These are phyloP conservation scores for Metarhizium guizhouense DNA, from an alignment of 2,329 filamentous ascomycete species.

Conservation along the genomic window DNA sequence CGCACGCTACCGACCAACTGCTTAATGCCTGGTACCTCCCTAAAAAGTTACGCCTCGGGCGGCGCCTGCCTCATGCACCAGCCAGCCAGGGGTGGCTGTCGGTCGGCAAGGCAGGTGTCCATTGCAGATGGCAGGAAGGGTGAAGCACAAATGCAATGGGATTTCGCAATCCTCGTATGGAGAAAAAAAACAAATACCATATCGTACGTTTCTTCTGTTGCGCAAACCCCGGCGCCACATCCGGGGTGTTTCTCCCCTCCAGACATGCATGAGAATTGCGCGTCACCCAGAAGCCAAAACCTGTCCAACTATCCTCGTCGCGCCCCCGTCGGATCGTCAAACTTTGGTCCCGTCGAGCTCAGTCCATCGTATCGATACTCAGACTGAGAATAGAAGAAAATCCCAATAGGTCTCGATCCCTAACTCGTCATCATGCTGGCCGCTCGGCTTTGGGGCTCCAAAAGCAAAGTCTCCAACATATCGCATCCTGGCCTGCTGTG, in stretches of 20 bases:
- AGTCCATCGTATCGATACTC: no score
- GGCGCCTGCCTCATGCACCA: not conserved
- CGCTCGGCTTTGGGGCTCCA: not conserved
- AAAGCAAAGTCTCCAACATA: not conserved
- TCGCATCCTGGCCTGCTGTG: not conserved
- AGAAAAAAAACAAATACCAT: not conserved
- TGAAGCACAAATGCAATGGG: not conserved
- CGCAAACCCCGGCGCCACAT: not conserved
- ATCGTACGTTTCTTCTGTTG: not conserved
- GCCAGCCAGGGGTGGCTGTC: not conserved
- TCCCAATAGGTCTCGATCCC: no score
- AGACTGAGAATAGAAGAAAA: not conserved
- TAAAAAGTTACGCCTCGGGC: not conserved
- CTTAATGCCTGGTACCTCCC: not conserved
- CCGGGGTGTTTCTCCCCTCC: not conserved
- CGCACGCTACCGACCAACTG: no score
- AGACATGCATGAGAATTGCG: not conserved
- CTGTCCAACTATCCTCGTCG: not conserved
- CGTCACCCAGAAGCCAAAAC: not conserved
- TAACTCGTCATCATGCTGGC: no score
- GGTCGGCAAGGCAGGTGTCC: not conserved
- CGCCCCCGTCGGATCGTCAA: not conserved
- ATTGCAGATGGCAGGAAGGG: not conserved
- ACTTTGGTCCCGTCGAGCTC: not conserved
- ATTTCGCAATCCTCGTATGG: not conserved